phyloP scores from a whole-genome alignment of 805 yeast species.

The Saturnispora serradocipensis region DNA sequence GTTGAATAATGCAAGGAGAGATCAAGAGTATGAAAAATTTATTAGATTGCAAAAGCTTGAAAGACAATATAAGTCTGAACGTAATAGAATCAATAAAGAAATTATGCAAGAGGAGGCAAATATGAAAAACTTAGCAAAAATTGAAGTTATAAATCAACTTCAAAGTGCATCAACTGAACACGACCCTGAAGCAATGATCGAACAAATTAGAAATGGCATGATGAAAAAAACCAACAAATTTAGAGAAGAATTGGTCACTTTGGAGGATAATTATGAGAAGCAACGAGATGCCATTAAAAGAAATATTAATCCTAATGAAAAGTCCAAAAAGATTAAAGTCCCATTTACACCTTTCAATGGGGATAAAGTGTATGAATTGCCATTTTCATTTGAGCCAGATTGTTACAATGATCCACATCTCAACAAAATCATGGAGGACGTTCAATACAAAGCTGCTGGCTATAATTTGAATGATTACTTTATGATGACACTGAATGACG shows the following conservation, averaged over 20 bases:
- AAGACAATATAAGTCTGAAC: conserved; percentile 58
- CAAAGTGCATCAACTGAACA: conserved; percentile 28
- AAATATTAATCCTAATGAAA: conserved; percentile 20
- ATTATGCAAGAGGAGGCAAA: conserved; percentile 41
- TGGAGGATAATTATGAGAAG: conserved; percentile 21
- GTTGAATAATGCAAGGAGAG: conserved; percentile 64
- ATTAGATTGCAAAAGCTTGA: conserved; percentile 58
- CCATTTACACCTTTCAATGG: conserved; percentile 96
- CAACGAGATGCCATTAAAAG: conserved; percentile 23
- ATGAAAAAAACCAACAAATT: conserved; percentile 58
- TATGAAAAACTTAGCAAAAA: conserved; percentile 36
- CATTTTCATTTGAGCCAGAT: conserved; percentile 33
- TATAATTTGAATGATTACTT: conserved; percentile 64
- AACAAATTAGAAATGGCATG: conserved; percentile 42
- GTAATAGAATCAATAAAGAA: conserved; percentile 56
- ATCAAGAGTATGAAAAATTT: conserved; percentile 61
- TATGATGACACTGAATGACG: conserved; percentile 72
- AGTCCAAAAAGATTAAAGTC: conserved; percentile 14
- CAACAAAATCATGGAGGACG: conserved; percentile 32
- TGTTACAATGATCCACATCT: conserved; percentile 56
- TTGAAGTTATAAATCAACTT: conserved; percentile 46
- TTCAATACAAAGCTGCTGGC: conserved; percentile 77
- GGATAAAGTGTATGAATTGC: conserved; percentile 53
- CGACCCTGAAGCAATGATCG: conserved; percentile 37
- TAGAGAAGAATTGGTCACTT: conserved; percentile 44